A percentile compares a stretch with the other conserved stretches of the same genome.
Conservation (phyloP, 1,284 basidiomycete genomes). For the Sphagnurus paluster region DNA sequence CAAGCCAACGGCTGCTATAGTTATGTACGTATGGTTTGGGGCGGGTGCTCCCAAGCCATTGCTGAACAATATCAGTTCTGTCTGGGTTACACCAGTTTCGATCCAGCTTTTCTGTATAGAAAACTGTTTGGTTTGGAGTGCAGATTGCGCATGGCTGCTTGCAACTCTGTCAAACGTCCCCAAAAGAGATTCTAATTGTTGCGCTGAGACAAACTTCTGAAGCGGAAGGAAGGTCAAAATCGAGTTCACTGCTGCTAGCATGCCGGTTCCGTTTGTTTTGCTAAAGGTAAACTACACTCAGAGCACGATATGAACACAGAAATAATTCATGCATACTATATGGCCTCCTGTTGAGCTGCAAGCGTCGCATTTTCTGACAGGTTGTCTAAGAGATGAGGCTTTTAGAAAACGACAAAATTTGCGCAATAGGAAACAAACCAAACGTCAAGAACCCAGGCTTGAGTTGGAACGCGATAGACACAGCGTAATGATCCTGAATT, state of each 20-base stretch:
- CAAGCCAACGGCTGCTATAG: background rate
- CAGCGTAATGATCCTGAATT: background rate
- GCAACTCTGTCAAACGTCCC: background rate
- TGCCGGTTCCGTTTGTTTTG: background rate
- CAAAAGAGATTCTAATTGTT: background rate
- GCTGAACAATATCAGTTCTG: background rate
- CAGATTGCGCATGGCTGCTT: background rate
- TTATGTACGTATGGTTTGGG: background rate
- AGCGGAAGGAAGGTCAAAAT: background rate
- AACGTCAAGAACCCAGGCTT: background rate
- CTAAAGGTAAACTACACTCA: too few species aligned
- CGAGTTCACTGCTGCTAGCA: background rate
- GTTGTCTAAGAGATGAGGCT: background rate
- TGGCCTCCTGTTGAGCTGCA: background rate
- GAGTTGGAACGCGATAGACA: background rate
- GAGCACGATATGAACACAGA: too few species aligned
- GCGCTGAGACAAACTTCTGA: background rate
- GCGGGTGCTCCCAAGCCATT: background rate
- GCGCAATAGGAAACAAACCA: background rate
- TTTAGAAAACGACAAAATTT: background rate
- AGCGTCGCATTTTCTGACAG: conserved; percentile 4
- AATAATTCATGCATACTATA: conserved; percentile 5
- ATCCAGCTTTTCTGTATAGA: background rate
- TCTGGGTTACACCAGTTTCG: background rate
- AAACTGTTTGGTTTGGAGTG: background rate